phyloP scores from a whole-genome alignment of 2,329 filamentous ascomycete genomes.

The Aspergillus udagawae region DNA sequence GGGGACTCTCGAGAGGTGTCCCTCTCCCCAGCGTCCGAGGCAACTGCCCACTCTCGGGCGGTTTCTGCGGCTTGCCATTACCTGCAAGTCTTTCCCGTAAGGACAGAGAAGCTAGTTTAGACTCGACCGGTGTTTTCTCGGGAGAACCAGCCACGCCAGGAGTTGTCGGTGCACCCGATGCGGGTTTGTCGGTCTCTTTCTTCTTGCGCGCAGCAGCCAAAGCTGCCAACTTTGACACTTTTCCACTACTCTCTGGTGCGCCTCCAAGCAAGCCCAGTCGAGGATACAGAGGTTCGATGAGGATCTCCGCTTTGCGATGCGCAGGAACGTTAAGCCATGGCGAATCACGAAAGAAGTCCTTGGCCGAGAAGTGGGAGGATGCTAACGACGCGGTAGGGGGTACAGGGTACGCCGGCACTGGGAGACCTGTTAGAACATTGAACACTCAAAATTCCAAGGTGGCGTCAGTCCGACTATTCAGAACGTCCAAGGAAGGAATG shows the following conservation, averaged over 20 bases:
- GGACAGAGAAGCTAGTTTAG: constrained; percentile 27
- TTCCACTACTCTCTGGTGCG: constrained; percentile 57
- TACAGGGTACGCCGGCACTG: constrained; percentile 30
- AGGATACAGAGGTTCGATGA: constrained; percentile 58
- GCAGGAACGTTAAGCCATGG: constrained; percentile 76
- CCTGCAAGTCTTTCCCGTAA: constrained; percentile 37
- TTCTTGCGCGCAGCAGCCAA: constrained; percentile 82
- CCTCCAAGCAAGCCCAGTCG: constrained; percentile 75
- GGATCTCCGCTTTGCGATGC: constrained; percentile 59
- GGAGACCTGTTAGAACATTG: constrained; percentile 35
- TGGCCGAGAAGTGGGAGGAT: constrained; percentile 40
- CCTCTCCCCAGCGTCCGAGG: constrained; percentile 19
- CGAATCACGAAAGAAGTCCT: constrained; percentile 73
- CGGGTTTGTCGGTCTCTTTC: constrained; percentile 64
- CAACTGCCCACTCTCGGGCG: constrained; percentile 20
- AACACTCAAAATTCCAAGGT: constrained; percentile 23
- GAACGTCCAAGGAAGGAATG: constrained; percentile 10
- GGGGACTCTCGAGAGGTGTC: constrained; percentile 10
- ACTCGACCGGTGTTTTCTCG: constrained; percentile 14
- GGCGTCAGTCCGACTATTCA: constrained; percentile 28
- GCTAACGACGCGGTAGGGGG: constrained; percentile 17
- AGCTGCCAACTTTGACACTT: constrained; percentile 86
- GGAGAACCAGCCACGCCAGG: constrained; percentile 5
- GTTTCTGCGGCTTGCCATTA: constrained; percentile 25
- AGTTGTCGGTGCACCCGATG: constrained; percentile 6